These are phyloP conservation scores for Sugiyamaella qingdaonensis DNA, from an alignment of 805 yeast species.

Conservation along the genomic window DNA sequence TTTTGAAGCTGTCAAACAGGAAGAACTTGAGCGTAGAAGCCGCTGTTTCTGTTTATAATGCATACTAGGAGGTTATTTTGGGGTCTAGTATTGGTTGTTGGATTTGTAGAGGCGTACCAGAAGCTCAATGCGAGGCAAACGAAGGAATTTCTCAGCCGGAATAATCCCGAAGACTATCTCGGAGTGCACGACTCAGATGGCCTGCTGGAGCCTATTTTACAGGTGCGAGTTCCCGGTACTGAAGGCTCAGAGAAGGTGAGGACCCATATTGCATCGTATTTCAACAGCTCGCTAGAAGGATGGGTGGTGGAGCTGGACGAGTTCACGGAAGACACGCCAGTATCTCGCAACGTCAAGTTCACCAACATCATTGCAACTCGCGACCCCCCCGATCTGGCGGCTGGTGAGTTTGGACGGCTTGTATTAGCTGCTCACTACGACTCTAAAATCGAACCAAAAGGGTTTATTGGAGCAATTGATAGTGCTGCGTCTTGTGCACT, in stretches of 20 bases:
- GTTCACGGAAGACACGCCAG: constrained; percentile 37
- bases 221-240: constrained; percentile 42
- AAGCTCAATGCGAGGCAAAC: constrained; percentile 6
- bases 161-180: constrained; percentile 17
- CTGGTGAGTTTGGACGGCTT: constrained; percentile 29
- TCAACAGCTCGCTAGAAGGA: constrained; percentile 25
- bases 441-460: constrained; percentile 45
- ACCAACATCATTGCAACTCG: constrained; percentile 32
- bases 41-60: not conserved
- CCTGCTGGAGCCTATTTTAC: constrained; percentile 30
- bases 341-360: constrained; percentile 32
- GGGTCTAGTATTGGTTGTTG: not conserved
- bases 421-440: constrained; percentile 55
- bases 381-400: constrained; percentile 22
- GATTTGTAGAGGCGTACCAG: constrained; percentile 6
- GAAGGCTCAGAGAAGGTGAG: constrained; percentile 37
- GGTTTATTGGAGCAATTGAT: constrained; percentile 58
- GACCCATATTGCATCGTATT: constrained; percentile 36
- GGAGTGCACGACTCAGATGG: constrained; percentile 19
- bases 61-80: not conserved
- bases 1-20: not conserved
- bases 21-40: not conserved
- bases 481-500: constrained; percentile 57
- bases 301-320: constrained; percentile 29
- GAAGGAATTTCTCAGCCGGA: not conserved